A percentile compares a stretch with the other conserved stretches of the same genome.
These are phyloP conservation scores for Pyrrhoderma lamaoense DNA, from an alignment of 1,284 basidiomycete species.

Conservation along the genomic window DNA sequence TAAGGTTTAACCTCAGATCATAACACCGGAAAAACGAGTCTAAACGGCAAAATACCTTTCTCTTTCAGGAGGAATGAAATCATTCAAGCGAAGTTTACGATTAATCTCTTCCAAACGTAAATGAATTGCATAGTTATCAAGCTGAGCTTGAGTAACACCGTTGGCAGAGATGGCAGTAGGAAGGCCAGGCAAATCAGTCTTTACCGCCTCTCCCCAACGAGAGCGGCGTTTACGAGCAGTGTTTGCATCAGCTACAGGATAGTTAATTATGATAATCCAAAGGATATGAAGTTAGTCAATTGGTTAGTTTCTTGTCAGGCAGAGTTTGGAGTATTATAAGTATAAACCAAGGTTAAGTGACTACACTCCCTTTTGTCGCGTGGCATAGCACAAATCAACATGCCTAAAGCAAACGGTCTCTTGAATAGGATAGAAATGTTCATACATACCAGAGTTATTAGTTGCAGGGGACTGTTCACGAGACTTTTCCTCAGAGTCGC, in stretches of 20 bases:
- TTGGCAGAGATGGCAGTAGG: conserved; percentile 89
- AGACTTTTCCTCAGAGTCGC: conserved; percentile 32
- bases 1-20: conserved; percentile 9
- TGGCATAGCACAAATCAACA: not conserved
- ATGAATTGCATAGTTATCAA: conserved; percentile 94
- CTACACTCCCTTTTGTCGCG: too few relatives aligned
- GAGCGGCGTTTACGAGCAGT: conserved; percentile 88
- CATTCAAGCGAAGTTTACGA: conserved; percentile 86
- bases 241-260: conserved; percentile 61
- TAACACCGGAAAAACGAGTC: not conserved
- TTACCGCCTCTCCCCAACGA: conserved; percentile 91
- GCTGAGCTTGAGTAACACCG: conserved; percentile 85
- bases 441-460: conserved; percentile 20
- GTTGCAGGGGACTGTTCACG: conserved; percentile 37
- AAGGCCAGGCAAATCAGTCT: conserved; percentile 81
- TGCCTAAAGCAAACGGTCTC: not conserved
- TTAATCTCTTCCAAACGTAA: conserved; percentile 96
- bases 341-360: not conserved
- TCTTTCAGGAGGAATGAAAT: conserved; percentile 92
- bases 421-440: not conserved
- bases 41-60: conserved; percentile 56
- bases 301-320: conserved; percentile 37
- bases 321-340: not conserved
- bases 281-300: conserved; percentile 45
- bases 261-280: conserved; percentile 1